Evolutionary conservation across 1,139 yeast genomes (phyloP), one percentile per base, ranked within the genome.

Genomic region (Hyphopichia khmerensis): DNA sequence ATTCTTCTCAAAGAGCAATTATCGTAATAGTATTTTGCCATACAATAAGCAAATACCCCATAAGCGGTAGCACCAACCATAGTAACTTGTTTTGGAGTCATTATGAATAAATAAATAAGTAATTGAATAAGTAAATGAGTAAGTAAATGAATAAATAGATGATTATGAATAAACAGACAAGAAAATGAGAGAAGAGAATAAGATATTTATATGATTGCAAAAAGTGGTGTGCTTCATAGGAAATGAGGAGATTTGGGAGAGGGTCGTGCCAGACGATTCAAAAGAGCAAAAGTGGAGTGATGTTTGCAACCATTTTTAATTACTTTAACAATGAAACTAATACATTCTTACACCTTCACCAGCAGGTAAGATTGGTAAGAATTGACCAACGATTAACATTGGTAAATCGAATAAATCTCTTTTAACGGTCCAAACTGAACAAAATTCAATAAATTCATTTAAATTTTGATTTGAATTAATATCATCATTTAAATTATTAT

Each of bases 341-440:
- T 68, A 68, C 59, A 58, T 62, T 38, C 73, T 48, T 10, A 66
- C 64, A 33, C 61, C 69, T 43, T 65, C 79, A 44, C 61, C 68
- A 48, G 57, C 76, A 49, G 64, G 78, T 58, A 73, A 56, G 47
- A 79, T 52, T 24, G 79, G 80, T 42, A 65, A 64, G 50, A 67
- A 77, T 53, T 63, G 80, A 4, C 72, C 76, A 40, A 70, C 67
- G 39, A 68, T 73, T 57, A 64, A 65, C 80, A 65, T 78, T 44
- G 98, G 97, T 42, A 90, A 82, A 56, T 90, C 96, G 65, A 90
- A 91, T 40, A 87, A 81, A 63, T 91, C 97, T 50, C 96, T 71
- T 54, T 88, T 88, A 21, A 79, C 82, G 0, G 84, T 79, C 84
- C 84, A 80, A 26, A 79, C 82, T 30, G 80, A 72, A 50, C 82